Evolutionary conservation across 441 rosid species (phyloP), one percentile per base, ranked within the genome.

Genomic region (Metrosideros polymorpha): DNA sequence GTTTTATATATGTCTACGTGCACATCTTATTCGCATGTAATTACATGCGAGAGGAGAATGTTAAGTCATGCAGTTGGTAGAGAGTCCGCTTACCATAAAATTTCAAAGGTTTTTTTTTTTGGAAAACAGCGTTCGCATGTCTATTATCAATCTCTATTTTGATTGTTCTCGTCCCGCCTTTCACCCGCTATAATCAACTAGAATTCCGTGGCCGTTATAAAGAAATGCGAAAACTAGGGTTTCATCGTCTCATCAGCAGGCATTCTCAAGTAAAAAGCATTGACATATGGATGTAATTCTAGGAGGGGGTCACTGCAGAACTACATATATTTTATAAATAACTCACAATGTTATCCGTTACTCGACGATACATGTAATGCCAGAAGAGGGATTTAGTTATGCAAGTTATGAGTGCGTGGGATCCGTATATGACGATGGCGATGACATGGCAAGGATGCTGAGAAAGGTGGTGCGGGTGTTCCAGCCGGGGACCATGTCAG

Each of bases 311-410:
- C 47, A 71, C 79, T 6, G 47, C 79, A 22, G n/a, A 71, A 1
- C 12, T 39, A 22, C n/a, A 12, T 22, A 12, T 22, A 39, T 71
- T 39, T 22, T 71, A 24, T 2, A 12, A 22, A 10, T 71, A 71
- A n/a, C 25, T 39, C 29, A 4, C 79, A 22, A 22, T 22, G n/a
- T 39, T 39, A n/a, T 22, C 17, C 49, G 22, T 71, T 71, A 22
- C 93, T 98, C 99, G 5, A 98, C 99, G 13, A 95, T 98, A 71
- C 99, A 98, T 85, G 99, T 98, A 32, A 98, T 99, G 0, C 99
- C 99, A 1, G 99, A 98, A 88, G 99, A 94, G 82, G 99, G 99
- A 4, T 95, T 90, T 84, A 96, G 99, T 93, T 98, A 98, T 84
- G 99, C 98, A 0, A 98, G 99, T 90, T 98, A 92, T 82, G 99